phyloP scores from a whole-genome alignment of 371 early-diverging fungal genomes.

The Mortierella sp. region DNA sequence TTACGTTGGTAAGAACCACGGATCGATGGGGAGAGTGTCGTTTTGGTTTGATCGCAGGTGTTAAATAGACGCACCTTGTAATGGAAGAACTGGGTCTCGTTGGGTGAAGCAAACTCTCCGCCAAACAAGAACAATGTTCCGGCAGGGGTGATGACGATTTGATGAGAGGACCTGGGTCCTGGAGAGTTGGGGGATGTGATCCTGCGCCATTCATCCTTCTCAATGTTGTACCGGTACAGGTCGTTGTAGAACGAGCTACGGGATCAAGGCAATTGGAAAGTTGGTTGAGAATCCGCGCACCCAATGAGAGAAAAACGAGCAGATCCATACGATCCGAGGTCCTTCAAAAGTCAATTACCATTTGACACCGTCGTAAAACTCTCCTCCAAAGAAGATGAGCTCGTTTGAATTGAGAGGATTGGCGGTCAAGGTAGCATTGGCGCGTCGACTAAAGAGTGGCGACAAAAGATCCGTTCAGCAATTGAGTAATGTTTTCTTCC shows the following conservation, averaged over 20 bases:
- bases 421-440: constrained; percentile 62
- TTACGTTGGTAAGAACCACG: neutral
- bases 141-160: constrained; percentile 61
- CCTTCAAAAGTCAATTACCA: constrained; percentile 21
- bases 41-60: neutral
- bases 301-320: neutral
- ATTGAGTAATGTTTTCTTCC: no score
- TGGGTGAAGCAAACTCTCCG: constrained; percentile 65
- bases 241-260: constrained; percentile 58
- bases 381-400: constrained; percentile 72
- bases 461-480: no score
- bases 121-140: constrained; percentile 70
- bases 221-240: constrained; percentile 61
- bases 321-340: neutral
- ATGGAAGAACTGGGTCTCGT: constrained; percentile 69
- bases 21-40: neutral
- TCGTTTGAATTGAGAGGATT: constrained; percentile 65
- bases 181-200: constrained; percentile 69
- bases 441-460: constrained; percentile 53
- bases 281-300: neutral
- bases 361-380: constrained; percentile 65
- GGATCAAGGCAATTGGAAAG: neutral
- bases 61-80: constrained; percentile 54
- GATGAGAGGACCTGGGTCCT: constrained; percentile 70
- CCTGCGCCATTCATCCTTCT: constrained; percentile 68